Conservation (phyloP, 2,329 filamentous ascomycete species). For the Aureobasidium sp. region DNA sequence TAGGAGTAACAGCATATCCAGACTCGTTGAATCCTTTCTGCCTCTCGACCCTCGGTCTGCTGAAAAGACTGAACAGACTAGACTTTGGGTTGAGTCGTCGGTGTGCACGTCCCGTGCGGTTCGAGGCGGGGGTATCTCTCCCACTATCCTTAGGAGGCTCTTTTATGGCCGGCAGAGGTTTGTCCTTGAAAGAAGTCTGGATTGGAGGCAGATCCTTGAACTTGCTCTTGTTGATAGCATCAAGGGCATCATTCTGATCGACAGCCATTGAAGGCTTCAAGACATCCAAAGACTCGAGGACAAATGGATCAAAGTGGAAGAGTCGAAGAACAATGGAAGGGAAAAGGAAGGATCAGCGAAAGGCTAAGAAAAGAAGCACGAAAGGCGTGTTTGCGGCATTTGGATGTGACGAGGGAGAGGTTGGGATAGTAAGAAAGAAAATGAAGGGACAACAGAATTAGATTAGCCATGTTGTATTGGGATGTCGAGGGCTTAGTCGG, state of each 20-base stretch:
- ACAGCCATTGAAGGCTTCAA: not conserved
- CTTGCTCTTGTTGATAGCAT: not conserved
- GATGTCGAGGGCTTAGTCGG: constrained; percentile 2
- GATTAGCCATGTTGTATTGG: constrained; percentile 10
- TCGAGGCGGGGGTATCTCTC: not conserved
- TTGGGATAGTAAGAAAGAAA: constrained; percentile 10
- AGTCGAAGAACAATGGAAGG: constrained; percentile 3
- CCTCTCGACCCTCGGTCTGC: constrained; percentile 43
- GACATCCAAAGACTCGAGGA: not conserved
- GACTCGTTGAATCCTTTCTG: constrained; percentile 40
- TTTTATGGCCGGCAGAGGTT: constrained; percentile 15
- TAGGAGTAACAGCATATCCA: constrained; percentile 25
- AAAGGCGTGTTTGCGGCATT: constrained; percentile 1
- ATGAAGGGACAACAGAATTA: constrained; percentile 9
- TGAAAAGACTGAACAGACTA: constrained; percentile 43
- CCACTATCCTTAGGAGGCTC: not conserved
- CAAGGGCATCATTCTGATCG: constrained; percentile 4
- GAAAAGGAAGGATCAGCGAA: not conserved
- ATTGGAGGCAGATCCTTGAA: constrained; percentile 11
- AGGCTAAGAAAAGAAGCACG: constrained; percentile 1
- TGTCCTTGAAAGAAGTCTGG: constrained; percentile 11
- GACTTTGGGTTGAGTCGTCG: constrained; percentile 7
- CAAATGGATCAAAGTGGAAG: not conserved
- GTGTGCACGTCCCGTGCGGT: not conserved
- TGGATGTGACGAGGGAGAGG: not conserved